phyloP scores from a whole-genome alignment of 352 stramenopile species.

The Phytophthora niederhauseri region DNA sequence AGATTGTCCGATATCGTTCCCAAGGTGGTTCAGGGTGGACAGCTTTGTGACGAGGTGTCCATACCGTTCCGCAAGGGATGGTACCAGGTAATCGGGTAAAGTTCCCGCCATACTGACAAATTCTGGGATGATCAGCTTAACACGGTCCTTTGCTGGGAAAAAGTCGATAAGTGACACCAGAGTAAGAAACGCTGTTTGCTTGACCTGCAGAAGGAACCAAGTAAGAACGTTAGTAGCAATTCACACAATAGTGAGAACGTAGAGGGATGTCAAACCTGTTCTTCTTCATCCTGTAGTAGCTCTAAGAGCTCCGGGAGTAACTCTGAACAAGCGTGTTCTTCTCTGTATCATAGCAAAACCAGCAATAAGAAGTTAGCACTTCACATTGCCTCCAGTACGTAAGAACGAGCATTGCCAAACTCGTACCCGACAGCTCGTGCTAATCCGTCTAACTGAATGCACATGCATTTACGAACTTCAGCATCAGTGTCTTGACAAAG shows the following conservation, averaged over 20 bases:
- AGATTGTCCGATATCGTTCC: slow-evolving; percentile 49
- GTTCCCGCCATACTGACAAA: slow-evolving; percentile 60
- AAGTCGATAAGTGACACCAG: slow-evolving; percentile 80
- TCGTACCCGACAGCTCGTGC: slow-evolving; percentile 70
- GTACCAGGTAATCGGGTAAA: slow-evolving; percentile 66
- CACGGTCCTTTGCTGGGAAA: slow-evolving; percentile 59
- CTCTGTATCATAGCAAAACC: slow-evolving; percentile 30
- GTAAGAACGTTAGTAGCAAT: neutral
- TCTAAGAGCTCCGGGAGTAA: slow-evolving; percentile 78
- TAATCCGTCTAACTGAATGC: slow-evolving; percentile 78
- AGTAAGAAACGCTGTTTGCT: slow-evolving; percentile 75
- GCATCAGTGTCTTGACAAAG: slow-evolving; percentile 86
- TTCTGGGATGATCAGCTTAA: slow-evolving; percentile 72
- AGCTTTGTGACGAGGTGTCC: slow-evolving; percentile 74
- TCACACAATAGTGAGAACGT: neutral
- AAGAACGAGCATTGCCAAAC: neutral
- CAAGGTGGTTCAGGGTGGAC: slow-evolving; percentile 58
- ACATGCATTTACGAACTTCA: slow-evolving; percentile 86
- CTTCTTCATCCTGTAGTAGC: slow-evolving; percentile 83
- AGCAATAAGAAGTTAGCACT: neutral
- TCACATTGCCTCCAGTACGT: neutral
- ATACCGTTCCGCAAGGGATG: slow-evolving; percentile 56
- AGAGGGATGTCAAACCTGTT: slow-evolving; percentile 41
- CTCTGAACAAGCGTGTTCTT: slow-evolving; percentile 69
- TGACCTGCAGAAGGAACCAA: slow-evolving; percentile 48